phyloP scores from a whole-genome alignment of 2,329 filamentous ascomycete genomes.

The Fusarium subtropicale region DNA sequence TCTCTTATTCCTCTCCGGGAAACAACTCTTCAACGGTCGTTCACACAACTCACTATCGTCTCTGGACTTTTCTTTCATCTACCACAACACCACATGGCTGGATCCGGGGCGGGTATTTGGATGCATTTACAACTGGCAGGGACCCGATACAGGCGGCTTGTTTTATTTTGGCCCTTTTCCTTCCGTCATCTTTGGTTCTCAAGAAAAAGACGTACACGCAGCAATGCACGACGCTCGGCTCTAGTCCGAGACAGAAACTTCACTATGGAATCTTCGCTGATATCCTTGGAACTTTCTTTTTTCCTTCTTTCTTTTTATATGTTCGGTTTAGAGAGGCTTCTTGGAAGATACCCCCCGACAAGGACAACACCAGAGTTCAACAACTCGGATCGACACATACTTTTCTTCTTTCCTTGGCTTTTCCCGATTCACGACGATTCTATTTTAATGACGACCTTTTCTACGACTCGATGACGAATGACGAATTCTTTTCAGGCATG shows the following conservation, averaged over 20 bases:
- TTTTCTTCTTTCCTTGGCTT: conserved; percentile 54
- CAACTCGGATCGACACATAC: conserved; percentile 48
- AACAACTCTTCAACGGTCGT: conserved; percentile 50
- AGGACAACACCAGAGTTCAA: conserved; percentile 27
- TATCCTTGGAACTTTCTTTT: conserved; percentile 45
- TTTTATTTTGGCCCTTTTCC: conserved; percentile 50
- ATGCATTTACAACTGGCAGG: conserved; percentile 66
- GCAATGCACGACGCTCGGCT: conserved; percentile 70
- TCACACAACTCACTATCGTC: conserved; percentile 53
- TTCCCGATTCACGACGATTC: conserved; percentile 56
- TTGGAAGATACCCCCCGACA: conserved; percentile 42
- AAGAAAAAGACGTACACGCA: conserved; percentile 71
- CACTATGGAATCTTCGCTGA: conserved; percentile 56
- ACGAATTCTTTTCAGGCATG: conserved; percentile 49
- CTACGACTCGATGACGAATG: conserved; percentile 54
- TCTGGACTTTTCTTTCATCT: conserved; percentile 53
- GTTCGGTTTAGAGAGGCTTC: conserved; percentile 48
- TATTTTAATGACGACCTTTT: conserved; percentile 59
- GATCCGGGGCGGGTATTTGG: conserved; percentile 63
- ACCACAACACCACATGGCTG: conserved; percentile 64
- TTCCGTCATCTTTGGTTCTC: conserved; percentile 49
- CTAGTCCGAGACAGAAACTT: conserved; percentile 61
- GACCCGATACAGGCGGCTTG: conserved; percentile 61
- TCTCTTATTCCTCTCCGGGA: conserved; percentile 54
- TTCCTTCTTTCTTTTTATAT: conserved; percentile 35